Conservation (phyloP, 202 grass and related monocot species). For the Hordeum pubiflorum region DNA sequence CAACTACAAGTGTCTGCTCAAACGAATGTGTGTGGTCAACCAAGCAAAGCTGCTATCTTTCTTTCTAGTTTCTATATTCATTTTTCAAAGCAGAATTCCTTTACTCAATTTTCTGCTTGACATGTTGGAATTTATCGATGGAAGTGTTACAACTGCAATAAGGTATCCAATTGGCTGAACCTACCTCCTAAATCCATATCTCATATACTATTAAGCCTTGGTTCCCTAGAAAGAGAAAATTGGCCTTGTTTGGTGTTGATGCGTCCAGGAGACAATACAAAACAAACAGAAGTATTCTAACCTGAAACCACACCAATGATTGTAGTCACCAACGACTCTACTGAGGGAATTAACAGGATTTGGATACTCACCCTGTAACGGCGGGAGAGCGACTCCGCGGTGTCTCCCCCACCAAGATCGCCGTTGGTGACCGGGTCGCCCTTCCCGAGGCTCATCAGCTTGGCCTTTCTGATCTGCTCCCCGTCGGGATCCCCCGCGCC, state of each 20-base stretch:
- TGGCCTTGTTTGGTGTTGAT: background rate
- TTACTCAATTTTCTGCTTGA: background rate
- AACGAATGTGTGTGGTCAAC: background rate
- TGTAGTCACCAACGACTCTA: background rate
- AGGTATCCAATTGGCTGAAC: background rate
- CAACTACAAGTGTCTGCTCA: constrained; percentile 3
- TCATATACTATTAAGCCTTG: background rate
- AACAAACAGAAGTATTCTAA: background rate
- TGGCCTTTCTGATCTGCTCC: constrained; percentile 81
- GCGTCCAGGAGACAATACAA: background rate
- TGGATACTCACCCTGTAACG: constrained; percentile 53
- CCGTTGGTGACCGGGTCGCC: constrained; percentile 13
- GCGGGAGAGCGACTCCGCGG: constrained; percentile 57
- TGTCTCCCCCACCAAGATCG: constrained; percentile 29
- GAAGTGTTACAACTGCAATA: background rate
- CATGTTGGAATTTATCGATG: background rate
- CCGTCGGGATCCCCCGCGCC: constrained; percentile 51
- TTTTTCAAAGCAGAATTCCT: background rate
- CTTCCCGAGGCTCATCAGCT: constrained; percentile 67
- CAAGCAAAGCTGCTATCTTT: background rate
- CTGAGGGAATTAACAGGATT: constrained; percentile 6
- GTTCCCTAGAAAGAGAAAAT: background rate
- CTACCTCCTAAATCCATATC: background rate
- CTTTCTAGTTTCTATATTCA: background rate
- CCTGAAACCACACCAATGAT: background rate